Conservation (phyloP, 768 basidiomycete genomes). For the Cubamyces sp. region DNA sequence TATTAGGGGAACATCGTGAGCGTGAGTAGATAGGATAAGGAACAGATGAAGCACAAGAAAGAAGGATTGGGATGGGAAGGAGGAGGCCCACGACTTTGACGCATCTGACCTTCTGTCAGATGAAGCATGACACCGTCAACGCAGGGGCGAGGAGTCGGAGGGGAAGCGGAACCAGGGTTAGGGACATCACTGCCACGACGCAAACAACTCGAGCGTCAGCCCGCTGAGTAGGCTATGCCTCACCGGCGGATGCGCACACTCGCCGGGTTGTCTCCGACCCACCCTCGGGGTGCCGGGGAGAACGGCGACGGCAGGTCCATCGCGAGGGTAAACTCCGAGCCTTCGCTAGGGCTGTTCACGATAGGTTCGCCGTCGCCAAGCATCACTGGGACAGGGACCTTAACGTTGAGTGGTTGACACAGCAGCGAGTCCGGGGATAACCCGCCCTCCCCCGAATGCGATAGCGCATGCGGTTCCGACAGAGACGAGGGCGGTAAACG, state of each 20-base stretch:
- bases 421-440: conserved; percentile 20
- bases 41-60: not conserved
- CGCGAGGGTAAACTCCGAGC: conserved; percentile 31
- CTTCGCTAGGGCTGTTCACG: conserved; percentile 2
- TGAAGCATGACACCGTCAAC: not conserved
- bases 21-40: conserved; percentile 1
- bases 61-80: not conserved
- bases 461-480: conserved; percentile 17
- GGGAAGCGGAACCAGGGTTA: no score
- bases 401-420: conserved; percentile 17
- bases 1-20: conserved; percentile 11
- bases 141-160: not conserved
- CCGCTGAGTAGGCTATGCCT: not conserved
- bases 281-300: conserved; percentile 10
- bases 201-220: no score
- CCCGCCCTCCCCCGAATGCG: conserved; percentile 11
- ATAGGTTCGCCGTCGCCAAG: conserved; percentile 17
- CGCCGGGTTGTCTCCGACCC: conserved; percentile 3
- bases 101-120: conserved; percentile 1
- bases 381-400: conserved; percentile 23
- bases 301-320: conserved; percentile 29
- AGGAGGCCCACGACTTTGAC: not conserved
- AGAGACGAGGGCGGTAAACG: not conserved
- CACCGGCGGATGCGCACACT: not conserved
- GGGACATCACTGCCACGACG: no score